Evolutionary conservation across 768 basidiomycete species (phyloP).

Genomic region (Boletus fagicola): DNA sequence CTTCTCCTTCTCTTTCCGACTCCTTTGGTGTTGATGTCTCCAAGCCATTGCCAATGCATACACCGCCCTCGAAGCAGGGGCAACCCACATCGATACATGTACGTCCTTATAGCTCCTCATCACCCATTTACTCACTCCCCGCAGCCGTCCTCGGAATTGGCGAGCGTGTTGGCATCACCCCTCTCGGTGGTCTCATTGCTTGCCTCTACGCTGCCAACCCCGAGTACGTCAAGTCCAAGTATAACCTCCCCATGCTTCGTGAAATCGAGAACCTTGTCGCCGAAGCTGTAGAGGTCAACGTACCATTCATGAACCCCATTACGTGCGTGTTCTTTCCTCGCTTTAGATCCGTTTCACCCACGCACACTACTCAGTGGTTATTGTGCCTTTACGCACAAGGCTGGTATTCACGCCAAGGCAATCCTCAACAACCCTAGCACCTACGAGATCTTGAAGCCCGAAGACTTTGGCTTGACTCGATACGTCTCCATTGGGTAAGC

Average conservation of each 20-base stretch:
- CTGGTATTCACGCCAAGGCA: slow-evolving; percentile 99
- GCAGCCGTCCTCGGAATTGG: slow-evolving; percentile 94
- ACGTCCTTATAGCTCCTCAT: slow-evolving; percentile 28
- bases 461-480: slow-evolving; percentile 96
- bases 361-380: slow-evolving; percentile 67
- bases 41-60: slow-evolving; percentile 97
- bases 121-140: not conserved
- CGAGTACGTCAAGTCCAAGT: slow-evolving; percentile 99
- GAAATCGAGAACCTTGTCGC: slow-evolving; percentile 99
- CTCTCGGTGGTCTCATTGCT: slow-evolving; percentile 94
- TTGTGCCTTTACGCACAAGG: slow-evolving; percentile 99
- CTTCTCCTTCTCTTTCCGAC: not conserved
- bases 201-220: slow-evolving; percentile 97
- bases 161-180: slow-evolving; percentile 98
- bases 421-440: slow-evolving; percentile 99
- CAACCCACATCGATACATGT: slow-evolving; percentile 99
- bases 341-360: not conserved
- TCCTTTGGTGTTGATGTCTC: slow-evolving; percentile 5
- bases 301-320: slow-evolving; percentile 96
- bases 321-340: slow-evolving; percentile 49
- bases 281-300: slow-evolving; percentile 95
- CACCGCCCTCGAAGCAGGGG: slow-evolving; percentile 96
- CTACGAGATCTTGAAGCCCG: slow-evolving; percentile 98
- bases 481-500: slow-evolving; percentile 94
- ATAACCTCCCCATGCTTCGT: slow-evolving; percentile 94